Evolutionary conservation across 257 asterid species (phyloP).

Genomic region (Lavandula angustifolia): DNA sequence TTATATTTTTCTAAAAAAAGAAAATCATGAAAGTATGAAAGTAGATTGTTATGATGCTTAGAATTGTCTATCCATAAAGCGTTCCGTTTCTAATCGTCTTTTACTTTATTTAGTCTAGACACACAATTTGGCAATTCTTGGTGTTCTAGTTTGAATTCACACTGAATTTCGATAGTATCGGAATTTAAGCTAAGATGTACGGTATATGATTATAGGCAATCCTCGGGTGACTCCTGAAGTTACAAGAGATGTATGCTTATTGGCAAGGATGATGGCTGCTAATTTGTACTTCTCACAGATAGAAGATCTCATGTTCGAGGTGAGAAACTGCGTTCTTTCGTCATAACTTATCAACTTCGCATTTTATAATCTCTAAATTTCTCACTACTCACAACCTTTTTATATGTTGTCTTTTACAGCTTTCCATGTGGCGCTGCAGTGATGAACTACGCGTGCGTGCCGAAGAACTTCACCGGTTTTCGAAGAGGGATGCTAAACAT

Average conservation of each 20-base stretch:
- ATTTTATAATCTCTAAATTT: background rate
- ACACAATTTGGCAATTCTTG: too few species aligned
- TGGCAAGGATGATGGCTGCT: conserved; percentile 98
- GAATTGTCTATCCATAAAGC: too few species aligned
- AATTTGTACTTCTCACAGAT: conserved; percentile 85
- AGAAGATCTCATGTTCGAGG: conserved; percentile 99
- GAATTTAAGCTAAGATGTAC: conserved; percentile 8
- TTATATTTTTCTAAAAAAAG: too few species aligned
- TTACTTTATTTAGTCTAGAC: too few species aligned
- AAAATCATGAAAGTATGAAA: too few species aligned
- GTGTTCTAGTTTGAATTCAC: too few species aligned
- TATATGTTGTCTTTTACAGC: conserved; percentile 44
- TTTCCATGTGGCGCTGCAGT: conserved; percentile 97
- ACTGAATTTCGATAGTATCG: too few species aligned
- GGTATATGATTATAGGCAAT: conserved; percentile 52
- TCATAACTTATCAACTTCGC: background rate
- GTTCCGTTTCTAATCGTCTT: too few species aligned
- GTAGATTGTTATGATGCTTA: background rate
- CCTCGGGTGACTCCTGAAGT: conserved; percentile 98
- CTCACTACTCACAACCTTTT: background rate
- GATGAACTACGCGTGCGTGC: conserved; percentile 85
- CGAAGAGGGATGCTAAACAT: conserved; percentile 81
- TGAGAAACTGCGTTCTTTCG: conserved; percentile 22
- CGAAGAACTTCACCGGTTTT: conserved; percentile 63
- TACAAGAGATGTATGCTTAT: conserved; percentile 88